Evolutionary conservation across 805 yeast genomes (phyloP).

Genomic region (Candida dajiaensis): DNA sequence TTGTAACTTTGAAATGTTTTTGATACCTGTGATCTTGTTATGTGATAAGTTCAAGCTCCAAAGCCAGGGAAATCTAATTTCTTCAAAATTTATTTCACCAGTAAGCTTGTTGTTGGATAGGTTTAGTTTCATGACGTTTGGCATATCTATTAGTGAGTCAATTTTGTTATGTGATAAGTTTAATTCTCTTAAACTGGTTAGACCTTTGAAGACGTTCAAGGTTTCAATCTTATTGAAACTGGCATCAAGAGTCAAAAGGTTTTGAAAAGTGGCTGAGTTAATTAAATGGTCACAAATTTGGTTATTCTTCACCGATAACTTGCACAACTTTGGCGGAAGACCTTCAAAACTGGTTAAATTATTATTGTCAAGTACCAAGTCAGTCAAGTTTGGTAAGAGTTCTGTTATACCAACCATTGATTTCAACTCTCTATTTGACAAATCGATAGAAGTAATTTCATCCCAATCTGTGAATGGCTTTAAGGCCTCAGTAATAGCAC

Average conservation of each 20-base stretch:
- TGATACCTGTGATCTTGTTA: constrained; percentile 9
- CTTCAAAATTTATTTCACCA: constrained; percentile 6
- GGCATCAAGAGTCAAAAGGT: constrained; percentile 29
- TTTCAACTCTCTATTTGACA: constrained; percentile 28
- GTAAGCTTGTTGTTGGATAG: constrained; percentile 30
- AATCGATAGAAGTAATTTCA: constrained; percentile 26
- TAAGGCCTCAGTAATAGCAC: constrained; percentile 35
- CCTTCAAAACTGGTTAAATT: constrained; percentile 21
- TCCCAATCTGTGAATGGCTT: constrained; percentile 36
- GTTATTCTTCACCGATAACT: constrained; percentile 13
- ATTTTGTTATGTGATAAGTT: constrained; percentile 30
- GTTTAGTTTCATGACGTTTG: constrained; percentile 28
- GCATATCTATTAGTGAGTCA: constrained; percentile 18
- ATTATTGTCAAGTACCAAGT: constrained; percentile 12
- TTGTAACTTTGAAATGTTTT: neutral
- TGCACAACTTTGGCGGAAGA: constrained; percentile 9
- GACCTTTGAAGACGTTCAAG: constrained; percentile 24
- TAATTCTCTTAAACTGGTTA: constrained; percentile 21
- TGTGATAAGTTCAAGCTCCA: constrained; percentile 9
- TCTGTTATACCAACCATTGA: constrained; percentile 35
- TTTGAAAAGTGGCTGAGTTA: constrained; percentile 12
- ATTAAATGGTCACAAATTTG: constrained; percentile 17
- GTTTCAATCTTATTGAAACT: constrained; percentile 34
- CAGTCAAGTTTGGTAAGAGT: constrained; percentile 32
- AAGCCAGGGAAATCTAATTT: constrained; percentile 12